Percentiles rank a stretch among this genome's conserved stretches.
Conservation (phyloP, 2,329 filamentous ascomycete species). For the Leptographium lundbergii region DNA sequence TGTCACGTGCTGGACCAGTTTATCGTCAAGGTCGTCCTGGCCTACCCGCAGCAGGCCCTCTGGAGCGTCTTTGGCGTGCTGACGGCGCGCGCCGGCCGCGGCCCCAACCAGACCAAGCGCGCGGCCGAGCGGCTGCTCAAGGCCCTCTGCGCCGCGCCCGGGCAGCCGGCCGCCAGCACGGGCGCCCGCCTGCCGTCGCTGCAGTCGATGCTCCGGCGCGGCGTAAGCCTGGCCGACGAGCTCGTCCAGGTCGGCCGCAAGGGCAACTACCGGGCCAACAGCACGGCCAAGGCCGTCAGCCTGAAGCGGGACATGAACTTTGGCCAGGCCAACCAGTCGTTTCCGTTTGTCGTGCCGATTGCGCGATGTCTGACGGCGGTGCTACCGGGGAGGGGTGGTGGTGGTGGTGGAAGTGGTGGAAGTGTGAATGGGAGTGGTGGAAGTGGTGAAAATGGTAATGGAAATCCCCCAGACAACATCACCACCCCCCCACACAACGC, state of each 20-base stretch:
- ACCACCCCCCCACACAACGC: conserved; percentile 53
- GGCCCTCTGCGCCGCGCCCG: conserved; percentile 10
- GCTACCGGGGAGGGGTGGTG: conserved; percentile 37
- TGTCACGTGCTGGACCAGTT: conserved; percentile 67
- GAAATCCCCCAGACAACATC: not conserved
- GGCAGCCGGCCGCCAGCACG: not conserved
- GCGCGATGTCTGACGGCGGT: conserved; percentile 74
- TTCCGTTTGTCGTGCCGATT: conserved; percentile 76
- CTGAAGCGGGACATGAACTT: conserved; percentile 69
- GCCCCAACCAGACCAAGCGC: conserved; percentile 41
- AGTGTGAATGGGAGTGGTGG: not conserved
- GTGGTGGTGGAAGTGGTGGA: not conserved
- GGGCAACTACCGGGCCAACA: conserved; percentile 73
- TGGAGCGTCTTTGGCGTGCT: conserved; percentile 86
- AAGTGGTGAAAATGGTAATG: no score
- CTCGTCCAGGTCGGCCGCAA: conserved; percentile 37
- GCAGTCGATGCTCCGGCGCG: conserved; percentile 20
- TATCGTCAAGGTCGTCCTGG: conserved; percentile 71
- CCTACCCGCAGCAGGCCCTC: conserved; percentile 81
- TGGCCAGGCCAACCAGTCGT: conserved; percentile 72
- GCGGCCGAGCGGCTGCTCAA: conserved; percentile 44
- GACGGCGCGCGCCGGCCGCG: conserved; percentile 30
- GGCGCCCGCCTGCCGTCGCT: not conserved
- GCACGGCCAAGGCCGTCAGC: conserved; percentile 54
- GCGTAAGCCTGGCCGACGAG: conserved; percentile 37